Percentiles rank a stretch among this genome's conserved stretches.
Conservation (phyloP, 108 stramenopile species). For the Parietichytrium sp. region DNA sequence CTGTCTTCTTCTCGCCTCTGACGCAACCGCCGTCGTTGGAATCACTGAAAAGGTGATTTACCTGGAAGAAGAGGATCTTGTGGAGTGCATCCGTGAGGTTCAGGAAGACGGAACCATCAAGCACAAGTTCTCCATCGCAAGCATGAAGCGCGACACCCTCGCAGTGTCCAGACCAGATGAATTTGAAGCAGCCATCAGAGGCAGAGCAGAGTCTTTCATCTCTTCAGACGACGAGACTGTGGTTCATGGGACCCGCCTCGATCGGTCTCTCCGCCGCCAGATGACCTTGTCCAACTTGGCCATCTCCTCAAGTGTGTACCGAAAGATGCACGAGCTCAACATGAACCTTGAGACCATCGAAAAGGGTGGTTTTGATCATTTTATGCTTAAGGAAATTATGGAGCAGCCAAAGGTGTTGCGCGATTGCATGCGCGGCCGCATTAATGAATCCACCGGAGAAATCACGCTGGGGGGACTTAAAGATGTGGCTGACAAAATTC, state of each 20-base stretch:
- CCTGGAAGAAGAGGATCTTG: constrained; percentile 54
- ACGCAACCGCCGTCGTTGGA: constrained; percentile 94
- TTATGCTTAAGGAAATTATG: constrained; percentile 77
- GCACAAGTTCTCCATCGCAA: neutral
- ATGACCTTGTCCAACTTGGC: constrained; percentile 33
- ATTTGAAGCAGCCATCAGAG: no score
- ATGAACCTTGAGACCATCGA: constrained; percentile 42
- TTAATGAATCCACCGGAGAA: constrained; percentile 46
- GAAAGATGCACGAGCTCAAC: constrained; percentile 25
- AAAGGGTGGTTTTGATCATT: constrained; percentile 75
- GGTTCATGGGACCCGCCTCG: neutral
- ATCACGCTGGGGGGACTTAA: constrained; percentile 28
- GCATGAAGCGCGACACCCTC: constrained; percentile 35
- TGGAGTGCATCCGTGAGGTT: neutral
- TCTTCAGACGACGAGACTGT: constrained; percentile 33
- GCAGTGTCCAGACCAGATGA: neutral
- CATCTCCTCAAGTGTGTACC: neutral
- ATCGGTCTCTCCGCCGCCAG: neutral
- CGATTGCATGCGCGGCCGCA: constrained; percentile 83
- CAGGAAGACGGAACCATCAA: neutral
- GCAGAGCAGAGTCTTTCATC: neutral
- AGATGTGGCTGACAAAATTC: neutral
- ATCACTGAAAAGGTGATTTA: constrained; percentile 97
- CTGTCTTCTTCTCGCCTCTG: constrained; percentile 88
- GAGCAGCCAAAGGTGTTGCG: constrained; percentile 85